A percentile compares a stretch with the other conserved stretches of the same genome.
These are phyloP conservation scores for Populus hybrid DNA, from an alignment of 441 rosid species.

Conservation along the genomic window DNA sequence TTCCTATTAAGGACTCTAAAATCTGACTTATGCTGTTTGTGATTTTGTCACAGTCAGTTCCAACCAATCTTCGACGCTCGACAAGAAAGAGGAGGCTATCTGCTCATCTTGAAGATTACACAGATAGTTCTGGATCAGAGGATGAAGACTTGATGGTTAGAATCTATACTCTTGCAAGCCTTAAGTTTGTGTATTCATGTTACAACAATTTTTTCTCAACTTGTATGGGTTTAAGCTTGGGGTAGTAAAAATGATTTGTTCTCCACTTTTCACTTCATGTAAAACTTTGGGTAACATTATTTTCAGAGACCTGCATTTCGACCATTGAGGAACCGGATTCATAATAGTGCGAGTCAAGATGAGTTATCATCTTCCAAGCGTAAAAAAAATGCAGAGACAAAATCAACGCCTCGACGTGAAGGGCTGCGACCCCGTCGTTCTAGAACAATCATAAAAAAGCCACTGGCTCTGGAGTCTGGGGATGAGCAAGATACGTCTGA, in stretches of 20 bases:
- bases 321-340: constrained; percentile 50
- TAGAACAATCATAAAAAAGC: constrained; percentile 48
- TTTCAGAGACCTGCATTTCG: constrained; percentile 71
- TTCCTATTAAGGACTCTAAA: constrained; percentile 13
- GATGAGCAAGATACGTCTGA: constrained; percentile 75
- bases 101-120: constrained; percentile 78
- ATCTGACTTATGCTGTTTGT: constrained; percentile 22
- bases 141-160: constrained; percentile 95
- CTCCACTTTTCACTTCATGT: constrained; percentile 16
- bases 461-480: constrained; percentile 53
- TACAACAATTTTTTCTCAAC: background rate
- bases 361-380: constrained; percentile 56
- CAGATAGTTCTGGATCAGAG: constrained; percentile 92
- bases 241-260: constrained; percentile 1
- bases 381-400: constrained; percentile 48
- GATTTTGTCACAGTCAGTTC: constrained; percentile 48
- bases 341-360: constrained; percentile 54
- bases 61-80: constrained; percentile 92
- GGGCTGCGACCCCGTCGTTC: constrained; percentile 96
- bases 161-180: constrained; percentile 20
- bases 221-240: constrained; percentile 2
- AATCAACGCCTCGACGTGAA: constrained; percentile 86
- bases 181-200: constrained; percentile 11
- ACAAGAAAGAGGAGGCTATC: constrained; percentile 86
- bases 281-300: constrained; percentile 27